Evolutionary conservation across 2,329 filamentous ascomycete species (phyloP).

Genomic region (Trichophyton simii): DNA sequence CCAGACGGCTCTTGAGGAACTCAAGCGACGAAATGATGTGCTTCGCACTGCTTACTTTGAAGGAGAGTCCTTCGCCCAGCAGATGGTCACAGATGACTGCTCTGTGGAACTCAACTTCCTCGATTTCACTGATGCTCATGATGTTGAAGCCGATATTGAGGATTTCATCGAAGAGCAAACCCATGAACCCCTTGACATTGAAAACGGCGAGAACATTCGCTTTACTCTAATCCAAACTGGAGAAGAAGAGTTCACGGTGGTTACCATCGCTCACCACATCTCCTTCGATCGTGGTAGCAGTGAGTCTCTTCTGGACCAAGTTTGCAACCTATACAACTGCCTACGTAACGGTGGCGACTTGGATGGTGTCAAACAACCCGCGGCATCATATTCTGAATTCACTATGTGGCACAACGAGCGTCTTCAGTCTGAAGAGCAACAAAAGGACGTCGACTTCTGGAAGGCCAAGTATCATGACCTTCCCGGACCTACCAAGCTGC

Average conservation of each 20-base stretch:
- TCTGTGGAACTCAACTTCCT: conserved; percentile 12
- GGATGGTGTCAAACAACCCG: conserved; percentile 11
- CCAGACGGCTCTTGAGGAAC: conserved; percentile 11
- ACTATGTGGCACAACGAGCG: conserved; percentile 17
- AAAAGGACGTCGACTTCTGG: conserved; percentile 14
- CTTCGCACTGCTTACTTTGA: conserved; percentile 16
- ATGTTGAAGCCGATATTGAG: conserved; percentile 11
- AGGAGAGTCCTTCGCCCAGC: conserved; percentile 18
- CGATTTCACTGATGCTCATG: conserved; percentile 13
- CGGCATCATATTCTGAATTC: conserved; percentile 16
- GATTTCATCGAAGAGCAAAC: conserved; percentile 8
- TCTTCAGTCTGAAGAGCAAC: conserved; percentile 11
- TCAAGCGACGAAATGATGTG: conserved; percentile 14
- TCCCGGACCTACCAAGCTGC: conserved; percentile 9
- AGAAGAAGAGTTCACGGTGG: conserved; percentile 13
- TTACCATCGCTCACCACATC: conserved; percentile 17
- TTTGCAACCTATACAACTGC: conserved; percentile 15
- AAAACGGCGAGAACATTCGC: conserved; percentile 16
- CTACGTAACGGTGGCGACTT: conserved; percentile 11
- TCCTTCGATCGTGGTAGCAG: conserved; percentile 16
- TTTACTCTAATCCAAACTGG: conserved; percentile 14
- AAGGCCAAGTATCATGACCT: conserved; percentile 10
- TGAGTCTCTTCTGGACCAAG: conserved; percentile 14
- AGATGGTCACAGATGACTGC: conserved; percentile 13
- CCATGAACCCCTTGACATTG: conserved; percentile 13